A percentile compares a stretch with the other conserved stretches of the same genome.
Conservation (phyloP, 108 stramenopile species). For the Thalassiosira profunda region DNA sequence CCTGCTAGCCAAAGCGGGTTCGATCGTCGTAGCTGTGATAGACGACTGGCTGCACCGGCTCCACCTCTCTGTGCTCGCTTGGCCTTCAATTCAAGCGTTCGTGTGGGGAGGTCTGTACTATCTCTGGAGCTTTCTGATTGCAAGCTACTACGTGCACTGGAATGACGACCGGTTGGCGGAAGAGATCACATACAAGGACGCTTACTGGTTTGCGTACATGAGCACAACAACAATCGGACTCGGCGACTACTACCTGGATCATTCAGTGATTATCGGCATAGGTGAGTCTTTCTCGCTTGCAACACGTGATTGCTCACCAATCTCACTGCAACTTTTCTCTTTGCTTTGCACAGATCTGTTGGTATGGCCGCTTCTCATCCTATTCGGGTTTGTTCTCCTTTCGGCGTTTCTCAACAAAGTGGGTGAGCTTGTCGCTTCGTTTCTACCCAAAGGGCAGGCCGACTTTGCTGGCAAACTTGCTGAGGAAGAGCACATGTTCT, state of each 20-base stretch:
- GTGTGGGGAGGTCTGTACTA: constrained; percentile 49
- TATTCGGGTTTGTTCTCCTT: constrained; percentile 17
- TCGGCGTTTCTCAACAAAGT: neutral
- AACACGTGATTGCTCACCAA: too few species aligned
- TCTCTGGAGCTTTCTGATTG: constrained; percentile 41
- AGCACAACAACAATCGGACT: constrained; percentile 54
- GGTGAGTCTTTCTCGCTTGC: too few species aligned
- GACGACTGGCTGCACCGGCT: constrained; percentile 34
- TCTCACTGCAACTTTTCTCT: too few species aligned
- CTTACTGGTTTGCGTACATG: constrained; percentile 56
- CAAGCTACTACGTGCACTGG: constrained; percentile 4
- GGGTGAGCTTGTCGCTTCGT: neutral
- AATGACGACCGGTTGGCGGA: constrained; percentile 3
- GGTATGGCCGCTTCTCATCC: constrained; percentile 15
- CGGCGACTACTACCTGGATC: constrained; percentile 52
- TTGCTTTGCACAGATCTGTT: constrained; percentile 13
- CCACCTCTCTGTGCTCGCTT: constrained; percentile 12
- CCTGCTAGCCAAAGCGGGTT: constrained; percentile 45
- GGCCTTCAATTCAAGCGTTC: constrained; percentile 11
- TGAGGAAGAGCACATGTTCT: neutral
- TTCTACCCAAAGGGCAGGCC: too few species aligned
- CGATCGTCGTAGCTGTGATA: constrained; percentile 34
- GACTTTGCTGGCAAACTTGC: constrained; percentile 4
- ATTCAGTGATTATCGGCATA: constrained; percentile 33
- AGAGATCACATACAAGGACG: constrained; percentile 22